Percentiles rank a stretch among this genome's conserved stretches.
Conservation (phyloP, 257 asterid species). For the Ballota nigra region DNA sequence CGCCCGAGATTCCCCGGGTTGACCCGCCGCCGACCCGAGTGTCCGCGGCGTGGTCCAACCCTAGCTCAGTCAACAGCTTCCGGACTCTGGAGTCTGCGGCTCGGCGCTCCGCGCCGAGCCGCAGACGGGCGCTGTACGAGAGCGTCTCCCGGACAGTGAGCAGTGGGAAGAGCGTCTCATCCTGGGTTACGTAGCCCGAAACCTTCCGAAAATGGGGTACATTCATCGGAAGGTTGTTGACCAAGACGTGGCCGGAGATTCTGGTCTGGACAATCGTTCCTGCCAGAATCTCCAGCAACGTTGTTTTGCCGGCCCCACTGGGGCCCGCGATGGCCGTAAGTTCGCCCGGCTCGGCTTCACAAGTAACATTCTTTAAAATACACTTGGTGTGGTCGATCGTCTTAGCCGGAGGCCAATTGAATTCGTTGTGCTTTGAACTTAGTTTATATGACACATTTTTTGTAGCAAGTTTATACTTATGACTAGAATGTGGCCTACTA, state of each 20-base stretch:
- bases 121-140: conserved; percentile 61
- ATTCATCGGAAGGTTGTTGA: conserved; percentile 49
- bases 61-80: conserved; percentile 56
- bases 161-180: conserved; percentile 69
- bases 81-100: conserved; percentile 29
- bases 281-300: conserved; percentile 31
- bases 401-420: conserved; percentile 24
- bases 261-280: conserved; percentile 49
- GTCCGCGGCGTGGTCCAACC: conserved; percentile 48
- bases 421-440: conserved; percentile 25
- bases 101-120: conserved; percentile 30
- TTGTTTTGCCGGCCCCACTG: conserved; percentile 88
- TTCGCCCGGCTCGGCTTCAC: conserved; percentile 64
- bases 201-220: conserved; percentile 42
- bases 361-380: conserved; percentile 46
- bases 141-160: conserved; percentile 77
- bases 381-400: conserved; percentile 25
- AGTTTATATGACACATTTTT: conserved; percentile 49
- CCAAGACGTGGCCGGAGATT: conserved; percentile 55
- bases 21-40: conserved; percentile 56
- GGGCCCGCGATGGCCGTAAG: conserved; percentile 82
- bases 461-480: conserved; percentile 38
- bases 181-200: conserved; percentile 74
- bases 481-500: conserved; percentile 22
- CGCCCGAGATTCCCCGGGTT: conserved; percentile 62